Evolutionary conservation across 306 rosid species (phyloP).

Genomic region (Cucurbita maxima): DNA sequence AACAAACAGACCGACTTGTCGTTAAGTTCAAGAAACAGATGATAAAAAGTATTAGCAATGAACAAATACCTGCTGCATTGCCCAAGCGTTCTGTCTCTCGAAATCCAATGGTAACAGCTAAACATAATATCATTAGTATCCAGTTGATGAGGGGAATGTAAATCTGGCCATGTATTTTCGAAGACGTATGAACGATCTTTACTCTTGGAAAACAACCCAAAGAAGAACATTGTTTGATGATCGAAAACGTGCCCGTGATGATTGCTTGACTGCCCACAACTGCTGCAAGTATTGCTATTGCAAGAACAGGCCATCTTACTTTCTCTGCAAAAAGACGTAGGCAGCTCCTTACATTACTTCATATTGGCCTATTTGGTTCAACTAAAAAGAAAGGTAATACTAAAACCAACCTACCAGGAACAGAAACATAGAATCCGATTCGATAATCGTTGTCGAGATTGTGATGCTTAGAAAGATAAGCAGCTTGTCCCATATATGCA

Average conservation of each 20-base stretch:
- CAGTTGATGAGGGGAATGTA: constrained; percentile 96
- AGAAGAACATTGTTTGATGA: constrained; percentile 83
- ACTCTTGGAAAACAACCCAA: constrained; percentile 86
- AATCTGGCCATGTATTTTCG: constrained; percentile 85
- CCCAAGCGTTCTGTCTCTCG: constrained; percentile 91
- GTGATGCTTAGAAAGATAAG: constrained; percentile 87
- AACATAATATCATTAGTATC: constrained; percentile 77
- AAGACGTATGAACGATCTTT: constrained; percentile 70
- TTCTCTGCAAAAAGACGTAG: constrained; percentile 28
- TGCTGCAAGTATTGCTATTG: constrained; percentile 89
- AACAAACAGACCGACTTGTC: neutral
- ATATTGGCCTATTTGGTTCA: neutral
- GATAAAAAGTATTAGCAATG: neutral
- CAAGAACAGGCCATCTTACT: constrained; percentile 89
- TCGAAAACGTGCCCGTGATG: constrained; percentile 90
- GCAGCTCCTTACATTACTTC: neutral
- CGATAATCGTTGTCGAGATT: constrained; percentile 38
- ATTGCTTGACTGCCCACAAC: constrained; percentile 99
- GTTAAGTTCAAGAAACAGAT: neutral
- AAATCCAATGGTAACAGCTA: constrained; percentile 79
- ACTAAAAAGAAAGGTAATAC: neutral
- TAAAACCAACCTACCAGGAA: constrained; percentile 57
- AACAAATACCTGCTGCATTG: constrained; percentile 72
- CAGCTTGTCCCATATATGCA: constrained; percentile 99
- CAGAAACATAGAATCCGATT: constrained; percentile 89